Percentiles rank a stretch among this genome's conserved stretches.
phyloP scores from a whole-genome alignment of 305 asterid genomes.

The Plantago rigida region DNA sequence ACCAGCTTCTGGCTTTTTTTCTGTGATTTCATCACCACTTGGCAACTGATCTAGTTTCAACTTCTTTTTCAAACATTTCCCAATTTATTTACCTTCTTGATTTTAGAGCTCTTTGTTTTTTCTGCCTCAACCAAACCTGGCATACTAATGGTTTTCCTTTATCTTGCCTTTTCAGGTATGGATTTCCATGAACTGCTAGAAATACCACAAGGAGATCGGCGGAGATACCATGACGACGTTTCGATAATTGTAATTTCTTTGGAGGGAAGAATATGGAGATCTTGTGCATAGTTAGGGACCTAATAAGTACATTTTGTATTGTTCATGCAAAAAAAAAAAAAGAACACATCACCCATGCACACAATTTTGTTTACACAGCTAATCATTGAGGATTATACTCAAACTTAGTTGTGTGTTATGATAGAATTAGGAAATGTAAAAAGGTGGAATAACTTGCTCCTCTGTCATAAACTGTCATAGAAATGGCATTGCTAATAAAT shows the following conservation, averaged over 20 bases:
- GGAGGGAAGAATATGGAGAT: slow-evolving; percentile 96
- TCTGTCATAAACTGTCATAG: slow-evolving; percentile 32
- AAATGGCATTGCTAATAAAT: slow-evolving; percentile 43
- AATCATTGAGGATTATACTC: slow-evolving; percentile 32
- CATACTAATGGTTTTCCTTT: too few species aligned
- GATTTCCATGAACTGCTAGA: slow-evolving; percentile 85
- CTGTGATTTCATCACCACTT: too few species aligned
- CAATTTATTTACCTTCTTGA: too few species aligned
- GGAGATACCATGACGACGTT: slow-evolving; percentile 90
- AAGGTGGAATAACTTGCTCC: slow-evolving; percentile 32
- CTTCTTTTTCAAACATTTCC: too few species aligned
- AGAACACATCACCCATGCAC: not conserved
- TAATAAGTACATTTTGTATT: slow-evolving; percentile 6
- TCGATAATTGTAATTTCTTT: slow-evolving; percentile 80
- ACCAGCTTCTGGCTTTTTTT: too few species aligned
- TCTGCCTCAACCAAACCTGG: too few species aligned
- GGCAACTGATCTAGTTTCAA: too few species aligned
- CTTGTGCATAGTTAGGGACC: slow-evolving; percentile 52
- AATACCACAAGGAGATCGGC: slow-evolving; percentile 87
- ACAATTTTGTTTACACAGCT: slow-evolving; percentile 31
- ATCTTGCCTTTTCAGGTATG: slow-evolving; percentile 48
- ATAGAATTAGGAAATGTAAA: slow-evolving; percentile 41
- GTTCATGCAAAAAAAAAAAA: not conserved
- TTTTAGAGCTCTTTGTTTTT: too few species aligned
- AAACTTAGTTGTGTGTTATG: slow-evolving; percentile 35